phyloP scores from a whole-genome alignment of 1,284 basidiomycete genomes.

The Athelia sp. region DNA sequence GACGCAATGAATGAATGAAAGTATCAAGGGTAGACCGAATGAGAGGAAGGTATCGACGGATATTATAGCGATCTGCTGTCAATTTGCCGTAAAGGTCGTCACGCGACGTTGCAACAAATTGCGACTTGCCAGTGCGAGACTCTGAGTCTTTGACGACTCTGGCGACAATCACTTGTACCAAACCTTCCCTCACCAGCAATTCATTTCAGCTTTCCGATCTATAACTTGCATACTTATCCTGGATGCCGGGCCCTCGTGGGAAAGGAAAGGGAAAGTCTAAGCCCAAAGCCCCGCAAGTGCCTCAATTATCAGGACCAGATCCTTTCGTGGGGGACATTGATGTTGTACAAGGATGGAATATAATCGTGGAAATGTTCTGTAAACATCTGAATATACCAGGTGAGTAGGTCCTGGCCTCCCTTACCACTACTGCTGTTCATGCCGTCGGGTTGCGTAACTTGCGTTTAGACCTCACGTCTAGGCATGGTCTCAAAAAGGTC shows the following conservation, averaged over 20 bases:
- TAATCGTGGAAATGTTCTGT: slow-evolving; percentile 43
- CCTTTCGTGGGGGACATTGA: slow-evolving; percentile 39
- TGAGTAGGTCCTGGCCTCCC: slow-evolving; percentile 16
- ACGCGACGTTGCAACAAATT: no score
- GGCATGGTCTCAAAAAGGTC: slow-evolving; percentile 56
- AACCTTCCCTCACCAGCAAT: no score
- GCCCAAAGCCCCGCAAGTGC: background rate
- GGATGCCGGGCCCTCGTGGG: slow-evolving; percentile 27
- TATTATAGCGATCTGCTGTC: no score
- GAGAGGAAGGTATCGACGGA: no score
- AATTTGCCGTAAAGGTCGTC: no score
- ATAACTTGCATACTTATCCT: no score
- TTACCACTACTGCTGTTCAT: background rate
- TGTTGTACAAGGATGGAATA: slow-evolving; percentile 43
- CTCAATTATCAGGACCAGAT: slow-evolving; percentile 10
- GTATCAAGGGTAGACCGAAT: no score
- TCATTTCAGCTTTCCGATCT: no score
- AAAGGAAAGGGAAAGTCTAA: slow-evolving; percentile 16
- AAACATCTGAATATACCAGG: slow-evolving; percentile 48
- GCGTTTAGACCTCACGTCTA: slow-evolving; percentile 43
- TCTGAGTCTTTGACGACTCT: no score
- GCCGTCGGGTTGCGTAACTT: slow-evolving; percentile 3
- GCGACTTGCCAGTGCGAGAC: no score
- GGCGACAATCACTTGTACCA: no score
- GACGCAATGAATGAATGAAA: no score